These are phyloP conservation scores for Diutina sp. DNA, from an alignment of 1,139 yeast species.

Conservation along the genomic window DNA sequence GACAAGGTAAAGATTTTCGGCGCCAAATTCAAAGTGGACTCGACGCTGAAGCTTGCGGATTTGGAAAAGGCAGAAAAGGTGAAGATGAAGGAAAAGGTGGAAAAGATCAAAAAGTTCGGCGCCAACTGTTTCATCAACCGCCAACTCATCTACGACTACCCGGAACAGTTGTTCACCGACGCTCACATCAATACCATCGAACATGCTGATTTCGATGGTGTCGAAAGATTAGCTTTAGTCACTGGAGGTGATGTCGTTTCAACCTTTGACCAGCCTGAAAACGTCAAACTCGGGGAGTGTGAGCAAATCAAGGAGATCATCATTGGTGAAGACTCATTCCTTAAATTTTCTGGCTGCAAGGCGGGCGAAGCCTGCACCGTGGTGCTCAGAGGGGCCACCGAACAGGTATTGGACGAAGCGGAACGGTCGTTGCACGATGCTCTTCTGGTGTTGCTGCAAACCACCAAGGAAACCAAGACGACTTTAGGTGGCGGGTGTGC, in stretches of 20 bases:
- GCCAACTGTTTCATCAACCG: constrained; percentile 89
- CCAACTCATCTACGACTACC: constrained; percentile 94
- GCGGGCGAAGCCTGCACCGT: constrained; percentile 96
- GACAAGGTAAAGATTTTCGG: constrained; percentile 88
- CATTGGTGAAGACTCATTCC: constrained; percentile 80
- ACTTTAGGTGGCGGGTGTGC: constrained; percentile 97
- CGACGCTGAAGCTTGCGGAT: constrained; percentile 90
- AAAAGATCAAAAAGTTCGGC: constrained; percentile 70
- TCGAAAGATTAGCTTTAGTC: constrained; percentile 89
- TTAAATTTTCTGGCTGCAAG: constrained; percentile 87
- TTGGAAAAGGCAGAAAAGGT: constrained; percentile 90
- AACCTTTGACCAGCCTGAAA: constrained; percentile 86
- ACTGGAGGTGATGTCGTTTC: constrained; percentile 98
- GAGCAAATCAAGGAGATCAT: constrained; percentile 81
- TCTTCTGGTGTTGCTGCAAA: constrained; percentile 85
- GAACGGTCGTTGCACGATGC: constrained; percentile 98
- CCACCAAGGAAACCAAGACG: constrained; percentile 88
- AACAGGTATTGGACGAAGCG: constrained; percentile 91
- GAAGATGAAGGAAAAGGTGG: constrained; percentile 85
- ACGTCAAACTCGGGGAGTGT: constrained; percentile 79
- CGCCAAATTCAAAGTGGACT: constrained; percentile 93
- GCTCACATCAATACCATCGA: constrained; percentile 83
- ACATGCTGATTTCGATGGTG: constrained; percentile 98
- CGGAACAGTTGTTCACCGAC: constrained; percentile 89
- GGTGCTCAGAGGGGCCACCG: constrained; percentile 94